These are phyloP conservation scores for Teratosphaeria epicoccoides DNA, from an alignment of 2,329 filamentous ascomycete species.

Conservation along the genomic window DNA sequence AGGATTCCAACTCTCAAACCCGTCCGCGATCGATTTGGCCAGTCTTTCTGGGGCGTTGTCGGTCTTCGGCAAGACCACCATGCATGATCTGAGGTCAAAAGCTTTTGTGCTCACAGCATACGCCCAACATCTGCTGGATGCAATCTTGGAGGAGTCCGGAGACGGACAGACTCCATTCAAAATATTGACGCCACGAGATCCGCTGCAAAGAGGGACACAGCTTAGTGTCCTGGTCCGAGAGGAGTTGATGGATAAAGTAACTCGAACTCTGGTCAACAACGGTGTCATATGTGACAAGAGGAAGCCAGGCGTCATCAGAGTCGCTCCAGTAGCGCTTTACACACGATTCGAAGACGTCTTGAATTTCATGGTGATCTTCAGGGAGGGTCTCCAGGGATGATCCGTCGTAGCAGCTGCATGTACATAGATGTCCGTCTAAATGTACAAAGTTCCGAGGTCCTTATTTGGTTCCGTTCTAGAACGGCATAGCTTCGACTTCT, in stretches of 20 bases:
- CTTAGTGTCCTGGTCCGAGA: slow-evolving; percentile 60
- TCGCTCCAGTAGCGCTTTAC: slow-evolving; percentile 76
- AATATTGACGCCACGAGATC: slow-evolving; percentile 58
- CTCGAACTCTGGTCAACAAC: slow-evolving; percentile 50
- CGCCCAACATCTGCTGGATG: slow-evolving; percentile 54
- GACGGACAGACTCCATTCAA: slow-evolving; percentile 24
- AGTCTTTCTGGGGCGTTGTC: slow-evolving; percentile 50
- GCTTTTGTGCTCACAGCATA: slow-evolving; percentile 66
- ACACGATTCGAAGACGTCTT: slow-evolving; percentile 68
- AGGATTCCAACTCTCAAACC: slow-evolving; percentile 79
- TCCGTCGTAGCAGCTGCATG: background rate
- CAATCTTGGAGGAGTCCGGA: slow-evolving; percentile 8
- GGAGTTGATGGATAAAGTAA: slow-evolving; percentile 59
- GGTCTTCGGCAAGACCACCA: slow-evolving; percentile 61
- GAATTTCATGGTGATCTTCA: slow-evolving; percentile 47
- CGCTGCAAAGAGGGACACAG: slow-evolving; percentile 46
- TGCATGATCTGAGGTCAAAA: slow-evolving; percentile 58
- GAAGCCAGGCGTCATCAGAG: slow-evolving; percentile 72
- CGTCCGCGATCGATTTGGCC: slow-evolving; percentile 65
- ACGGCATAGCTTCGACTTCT: background rate
- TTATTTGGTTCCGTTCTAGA: background rate
- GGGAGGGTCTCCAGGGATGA: slow-evolving; percentile 27
- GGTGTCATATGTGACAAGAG: slow-evolving; percentile 74
- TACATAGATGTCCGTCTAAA: no score
- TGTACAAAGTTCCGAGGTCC: no score